Percentiles rank a stretch among this genome's conserved stretches.
These are phyloP conservation scores for Dactylis glomerata DNA, from an alignment of 176 grass and related monocot genomes.

Conservation along the genomic window DNA sequence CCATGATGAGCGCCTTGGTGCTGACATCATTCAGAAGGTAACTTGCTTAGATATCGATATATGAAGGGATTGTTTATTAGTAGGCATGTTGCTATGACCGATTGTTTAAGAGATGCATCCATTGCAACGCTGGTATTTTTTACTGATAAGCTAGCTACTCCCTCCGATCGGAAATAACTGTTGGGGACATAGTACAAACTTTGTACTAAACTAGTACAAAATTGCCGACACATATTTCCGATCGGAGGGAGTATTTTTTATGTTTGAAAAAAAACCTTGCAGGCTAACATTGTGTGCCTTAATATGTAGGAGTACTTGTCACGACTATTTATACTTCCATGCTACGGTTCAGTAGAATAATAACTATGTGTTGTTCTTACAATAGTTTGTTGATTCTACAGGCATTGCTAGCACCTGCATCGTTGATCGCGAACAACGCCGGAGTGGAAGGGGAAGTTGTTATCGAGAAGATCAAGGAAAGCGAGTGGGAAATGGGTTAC, in stretches of 20 bases:
- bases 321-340: neutral
- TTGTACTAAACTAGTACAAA: too few relatives aligned
- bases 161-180: too few relatives aligned
- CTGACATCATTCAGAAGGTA: constrained; percentile 66
- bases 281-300: neutral
- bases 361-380: neutral
- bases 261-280: neutral
- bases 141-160: too few relatives aligned
- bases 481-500: constrained; percentile 50
- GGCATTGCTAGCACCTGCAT: constrained; percentile 51
- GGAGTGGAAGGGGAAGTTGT: constrained; percentile 66
- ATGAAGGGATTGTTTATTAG: neutral
- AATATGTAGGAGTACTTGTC: neutral
- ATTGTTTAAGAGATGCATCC: neutral
- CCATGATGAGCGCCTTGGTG: constrained; percentile 52
- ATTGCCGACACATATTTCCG: too few relatives aligned
- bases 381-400: neutral
- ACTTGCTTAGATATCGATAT: neutral
- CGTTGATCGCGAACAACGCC: constrained; percentile 55
- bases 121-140: neutral
- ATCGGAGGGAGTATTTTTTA: too few relatives aligned
- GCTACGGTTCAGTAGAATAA: neutral
- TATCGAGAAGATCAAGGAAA: constrained; percentile 54
- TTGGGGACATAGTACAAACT: too few relatives aligned
- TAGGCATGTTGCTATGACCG: neutral